Percentiles rank a stretch among this genome's conserved stretches.
phyloP scores from a whole-genome alignment of 257 asterid genomes.

The Fraxinus cuspidata region DNA sequence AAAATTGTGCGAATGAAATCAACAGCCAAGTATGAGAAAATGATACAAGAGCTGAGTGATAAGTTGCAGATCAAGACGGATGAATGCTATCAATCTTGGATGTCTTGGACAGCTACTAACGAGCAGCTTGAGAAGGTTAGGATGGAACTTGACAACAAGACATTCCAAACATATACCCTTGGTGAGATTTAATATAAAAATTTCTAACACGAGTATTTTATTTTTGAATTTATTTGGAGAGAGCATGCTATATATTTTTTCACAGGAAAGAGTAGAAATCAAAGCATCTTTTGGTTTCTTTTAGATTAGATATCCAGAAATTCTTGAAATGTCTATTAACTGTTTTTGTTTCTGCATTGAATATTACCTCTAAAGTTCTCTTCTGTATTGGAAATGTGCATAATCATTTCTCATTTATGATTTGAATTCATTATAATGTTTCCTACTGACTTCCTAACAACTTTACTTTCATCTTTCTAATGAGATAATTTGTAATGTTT shows the following conservation, averaged over 20 bases:
- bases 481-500: neutral
- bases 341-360: neutral
- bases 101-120: conserved; percentile 81
- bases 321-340: neutral
- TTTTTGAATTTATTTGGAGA: neutral
- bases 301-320: neutral
- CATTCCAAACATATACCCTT: conserved; percentile 66
- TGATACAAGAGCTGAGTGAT: conserved; percentile 68
- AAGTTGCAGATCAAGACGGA: conserved; percentile 73
- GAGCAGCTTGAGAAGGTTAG: conserved; percentile 79
- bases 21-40: conserved; percentile 74
- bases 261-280: neutral
- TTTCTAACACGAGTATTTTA: neutral
- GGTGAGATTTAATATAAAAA: conserved; percentile 48
- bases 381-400: neutral
- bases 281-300: no score
- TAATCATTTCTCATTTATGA: neutral
- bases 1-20: conserved; percentile 51
- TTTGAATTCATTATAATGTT: neutral
- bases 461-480: neutral
- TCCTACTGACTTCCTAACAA: neutral
- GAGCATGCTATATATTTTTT: neutral
- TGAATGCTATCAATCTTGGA: conserved; percentile 96
- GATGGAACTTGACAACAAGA: conserved; percentile 90
- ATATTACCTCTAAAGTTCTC: neutral